Evolutionary conservation across 768 basidiomycete species (phyloP).

Genomic region (Galerina sulciceps): DNA sequence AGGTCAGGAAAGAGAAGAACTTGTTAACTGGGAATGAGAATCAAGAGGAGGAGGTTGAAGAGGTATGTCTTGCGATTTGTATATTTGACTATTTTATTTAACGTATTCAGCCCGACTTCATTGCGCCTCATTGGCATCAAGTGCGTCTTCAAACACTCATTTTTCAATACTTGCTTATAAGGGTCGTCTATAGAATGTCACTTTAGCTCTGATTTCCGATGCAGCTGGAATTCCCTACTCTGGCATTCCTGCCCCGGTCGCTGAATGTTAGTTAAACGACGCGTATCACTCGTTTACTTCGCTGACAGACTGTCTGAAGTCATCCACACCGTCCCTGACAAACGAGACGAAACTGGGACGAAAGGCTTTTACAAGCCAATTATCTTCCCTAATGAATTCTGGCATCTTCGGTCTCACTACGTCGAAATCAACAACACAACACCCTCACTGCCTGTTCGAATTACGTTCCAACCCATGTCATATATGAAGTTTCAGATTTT

Average conservation of each 20-base stretch:
- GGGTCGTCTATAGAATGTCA: slow-evolving; percentile 71
- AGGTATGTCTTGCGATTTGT: slow-evolving; percentile 42
- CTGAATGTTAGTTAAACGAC: slow-evolving; percentile 56
- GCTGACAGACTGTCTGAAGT: slow-evolving; percentile 41
- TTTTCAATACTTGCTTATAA: neutral
- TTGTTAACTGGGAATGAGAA: slow-evolving; percentile 57
- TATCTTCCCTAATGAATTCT: slow-evolving; percentile 94
- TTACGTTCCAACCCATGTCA: slow-evolving; percentile 85
- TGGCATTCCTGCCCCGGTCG: slow-evolving; percentile 60
- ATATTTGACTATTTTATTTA: neutral
- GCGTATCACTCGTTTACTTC: slow-evolving; percentile 14
- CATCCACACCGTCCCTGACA: slow-evolving; percentile 59
- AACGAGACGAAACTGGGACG: slow-evolving; percentile 67
- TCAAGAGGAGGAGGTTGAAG: slow-evolving; percentile 46
- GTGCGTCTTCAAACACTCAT: slow-evolving; percentile 39
- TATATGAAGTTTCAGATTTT: slow-evolving; percentile 89
- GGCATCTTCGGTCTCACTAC: slow-evolving; percentile 84
- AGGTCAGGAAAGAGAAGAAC: slow-evolving; percentile 82
- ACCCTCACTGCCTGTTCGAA: slow-evolving; percentile 73
- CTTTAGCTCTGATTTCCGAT: slow-evolving; percentile 84
- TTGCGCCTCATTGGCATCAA: slow-evolving; percentile 85
- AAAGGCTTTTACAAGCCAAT: slow-evolving; percentile 85
- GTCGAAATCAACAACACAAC: slow-evolving; percentile 87
- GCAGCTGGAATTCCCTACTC: slow-evolving; percentile 53
- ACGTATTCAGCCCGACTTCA: slow-evolving; percentile 49